These are phyloP conservation scores for Plasmodium gonderi DNA, from an alignment of 169 alveolate species.

Conservation along the genomic window DNA sequence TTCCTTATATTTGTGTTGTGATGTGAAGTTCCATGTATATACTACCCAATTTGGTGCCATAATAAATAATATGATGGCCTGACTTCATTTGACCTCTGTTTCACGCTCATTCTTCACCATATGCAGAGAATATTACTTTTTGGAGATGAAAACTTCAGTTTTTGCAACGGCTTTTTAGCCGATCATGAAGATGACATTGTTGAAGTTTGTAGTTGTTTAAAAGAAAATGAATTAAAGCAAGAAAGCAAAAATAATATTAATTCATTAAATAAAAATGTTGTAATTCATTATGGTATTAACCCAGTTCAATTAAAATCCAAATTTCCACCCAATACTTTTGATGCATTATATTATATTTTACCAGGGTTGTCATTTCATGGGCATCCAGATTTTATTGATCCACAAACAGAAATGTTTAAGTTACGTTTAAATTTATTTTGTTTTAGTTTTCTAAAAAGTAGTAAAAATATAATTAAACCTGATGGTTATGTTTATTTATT, in stretches of 20 bases:
- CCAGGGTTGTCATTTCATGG: conserved; percentile 76
- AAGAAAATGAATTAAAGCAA: conserved; percentile 75
- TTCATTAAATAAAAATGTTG: conserved; percentile 37
- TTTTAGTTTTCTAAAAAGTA: conserved; percentile 78
- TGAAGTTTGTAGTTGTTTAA: conserved; percentile 73
- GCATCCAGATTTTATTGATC: conserved; percentile 76
- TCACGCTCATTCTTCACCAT: not conserved
- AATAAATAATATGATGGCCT: too few species aligned
- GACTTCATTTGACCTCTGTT: not conserved
- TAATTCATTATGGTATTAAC: conserved; percentile 77
- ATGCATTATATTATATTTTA: conserved; percentile 71
- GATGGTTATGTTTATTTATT: conserved; percentile 74
- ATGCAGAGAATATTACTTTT: conserved; percentile 52
- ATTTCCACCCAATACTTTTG: conserved; percentile 74
- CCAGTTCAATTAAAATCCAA: conserved; percentile 76
- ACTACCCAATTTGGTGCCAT: too few species aligned
- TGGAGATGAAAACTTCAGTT: conserved; percentile 74
- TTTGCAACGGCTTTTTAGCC: conserved; percentile 57
- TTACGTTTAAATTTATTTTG: conserved; percentile 78
- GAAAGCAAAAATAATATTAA: conserved; percentile 61
- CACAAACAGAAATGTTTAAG: conserved; percentile 77
- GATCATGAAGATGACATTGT: conserved; percentile 70
- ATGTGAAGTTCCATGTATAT: too few species aligned
- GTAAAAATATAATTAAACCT: conserved; percentile 69
- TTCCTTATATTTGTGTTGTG: not conserved